Conservation (phyloP, 148 eudicot genomes). For the Spergularia marina region DNA sequence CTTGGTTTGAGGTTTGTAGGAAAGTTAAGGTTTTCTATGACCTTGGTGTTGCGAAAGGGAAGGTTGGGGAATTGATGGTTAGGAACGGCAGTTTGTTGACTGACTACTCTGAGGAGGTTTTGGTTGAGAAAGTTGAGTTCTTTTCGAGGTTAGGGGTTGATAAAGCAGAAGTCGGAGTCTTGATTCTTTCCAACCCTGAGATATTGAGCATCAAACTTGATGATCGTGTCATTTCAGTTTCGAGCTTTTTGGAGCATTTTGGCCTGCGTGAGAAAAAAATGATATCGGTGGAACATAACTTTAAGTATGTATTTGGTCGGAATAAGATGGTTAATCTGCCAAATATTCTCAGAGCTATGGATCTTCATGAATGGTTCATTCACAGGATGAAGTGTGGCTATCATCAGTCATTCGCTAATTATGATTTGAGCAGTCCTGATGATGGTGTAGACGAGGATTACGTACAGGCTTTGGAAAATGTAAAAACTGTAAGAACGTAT, state of each 20-base stretch:
- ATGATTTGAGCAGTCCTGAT: constrained; percentile 28
- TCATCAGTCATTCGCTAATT: constrained; percentile 33
- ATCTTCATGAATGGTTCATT: constrained; percentile 67
- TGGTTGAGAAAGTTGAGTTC: constrained; percentile 48
- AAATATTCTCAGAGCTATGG: constrained; percentile 54
- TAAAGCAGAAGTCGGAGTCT: constrained; percentile 44
- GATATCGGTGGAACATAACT: constrained; percentile 29
- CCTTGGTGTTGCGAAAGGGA: constrained; percentile 53
- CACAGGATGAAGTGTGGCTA: constrained; percentile 43
- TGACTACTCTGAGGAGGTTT: constrained; percentile 44
- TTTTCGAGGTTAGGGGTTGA: constrained; percentile 47
- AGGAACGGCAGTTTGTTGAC: constrained; percentile 38
- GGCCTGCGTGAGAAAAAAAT: constrained; percentile 34
- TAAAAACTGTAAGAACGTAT: constrained; percentile 26
- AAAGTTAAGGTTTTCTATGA: constrained; percentile 58
- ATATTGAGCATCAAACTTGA: constrained; percentile 47
- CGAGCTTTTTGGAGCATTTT: constrained; percentile 49
- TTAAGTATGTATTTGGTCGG: constrained; percentile 57
- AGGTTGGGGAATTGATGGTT: constrained; percentile 48
- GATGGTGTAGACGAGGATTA: constrained; percentile 47
- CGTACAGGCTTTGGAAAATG: constrained; percentile 31
- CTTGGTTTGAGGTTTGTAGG: constrained; percentile 47
- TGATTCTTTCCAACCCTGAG: constrained; percentile 57
- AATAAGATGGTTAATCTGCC: constrained; percentile 62
- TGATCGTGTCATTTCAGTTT: constrained; percentile 43